phyloP scores from a whole-genome alignment of 257 asterid species.

The Cinchona pubescens region DNA sequence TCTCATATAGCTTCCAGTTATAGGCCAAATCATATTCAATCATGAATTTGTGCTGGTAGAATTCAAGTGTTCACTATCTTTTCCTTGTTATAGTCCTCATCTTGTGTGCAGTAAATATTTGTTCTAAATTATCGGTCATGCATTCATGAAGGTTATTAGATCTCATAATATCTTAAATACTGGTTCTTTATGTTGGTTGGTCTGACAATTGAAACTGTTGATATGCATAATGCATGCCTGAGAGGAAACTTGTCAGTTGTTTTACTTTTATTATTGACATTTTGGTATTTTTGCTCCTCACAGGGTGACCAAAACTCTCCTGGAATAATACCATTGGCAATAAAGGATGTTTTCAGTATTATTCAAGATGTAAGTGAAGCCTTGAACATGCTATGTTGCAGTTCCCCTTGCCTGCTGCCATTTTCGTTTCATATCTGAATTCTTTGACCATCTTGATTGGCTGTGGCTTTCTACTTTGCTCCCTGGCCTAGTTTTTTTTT shows the following conservation, averaged over 20 bases:
- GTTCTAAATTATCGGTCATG: background rate
- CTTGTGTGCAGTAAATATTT: background rate
- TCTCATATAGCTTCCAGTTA: background rate
- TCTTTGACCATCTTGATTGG: background rate
- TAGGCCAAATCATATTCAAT: background rate
- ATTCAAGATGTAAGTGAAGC: constrained; percentile 85
- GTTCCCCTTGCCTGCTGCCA: background rate
- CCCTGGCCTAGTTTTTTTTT: background rate
- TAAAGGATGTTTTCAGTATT: constrained; percentile 96
- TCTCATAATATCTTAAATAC: background rate
- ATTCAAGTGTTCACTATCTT: background rate
- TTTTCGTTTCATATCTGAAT: background rate
- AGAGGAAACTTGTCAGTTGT: background rate
- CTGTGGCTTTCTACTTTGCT: constrained; percentile 1
- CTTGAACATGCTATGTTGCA: background rate
- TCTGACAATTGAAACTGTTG: background rate
- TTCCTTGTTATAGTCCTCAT: background rate
- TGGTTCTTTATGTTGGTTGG: background rate
- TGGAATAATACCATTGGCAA: constrained; percentile 93
- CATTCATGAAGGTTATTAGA: background rate
- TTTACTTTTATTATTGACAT: constrained; percentile 28
- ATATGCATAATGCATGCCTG: background rate
- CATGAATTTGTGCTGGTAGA: background rate
- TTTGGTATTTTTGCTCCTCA: constrained; percentile 22
- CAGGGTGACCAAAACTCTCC: constrained; percentile 94